Evolutionary conservation across 352 stramenopile species (phyloP).

Genomic region (Pythium insidiosum): DNA sequence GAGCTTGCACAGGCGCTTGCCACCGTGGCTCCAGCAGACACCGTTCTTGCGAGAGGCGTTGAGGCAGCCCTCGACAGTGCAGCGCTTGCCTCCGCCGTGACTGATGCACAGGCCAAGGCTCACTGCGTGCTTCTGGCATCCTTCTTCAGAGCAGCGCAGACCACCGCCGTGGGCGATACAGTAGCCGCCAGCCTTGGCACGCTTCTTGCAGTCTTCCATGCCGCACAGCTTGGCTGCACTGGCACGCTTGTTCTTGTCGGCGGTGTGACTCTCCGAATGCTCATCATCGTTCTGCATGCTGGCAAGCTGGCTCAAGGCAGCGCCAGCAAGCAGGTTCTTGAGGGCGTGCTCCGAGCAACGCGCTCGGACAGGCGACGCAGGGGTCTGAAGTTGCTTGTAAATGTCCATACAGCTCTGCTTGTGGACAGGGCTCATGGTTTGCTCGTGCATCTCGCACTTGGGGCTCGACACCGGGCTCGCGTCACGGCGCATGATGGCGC

Average conservation of each 20-base stretch:
- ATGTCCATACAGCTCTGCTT: constrained; percentile 55
- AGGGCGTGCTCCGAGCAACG: constrained; percentile 20
- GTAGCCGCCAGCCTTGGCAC: constrained; percentile 69
- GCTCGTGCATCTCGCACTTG: constrained; percentile 6
- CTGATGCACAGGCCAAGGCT: constrained; percentile 81
- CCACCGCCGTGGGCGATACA: constrained; percentile 79
- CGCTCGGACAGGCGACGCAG: constrained; percentile 2
- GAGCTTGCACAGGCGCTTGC: constrained; percentile 73
- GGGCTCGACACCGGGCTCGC: constrained; percentile 18
- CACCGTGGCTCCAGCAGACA: constrained; percentile 75
- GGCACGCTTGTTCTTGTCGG: constrained; percentile 35
- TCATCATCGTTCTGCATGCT: constrained; percentile 20
- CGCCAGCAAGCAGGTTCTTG: constrained; percentile 36
- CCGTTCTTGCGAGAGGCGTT: constrained; percentile 79
- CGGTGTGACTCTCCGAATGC: constrained; percentile 14
- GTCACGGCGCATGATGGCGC: constrained; percentile 57
- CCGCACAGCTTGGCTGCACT: constrained; percentile 74
- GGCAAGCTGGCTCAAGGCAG: constrained; percentile 37
- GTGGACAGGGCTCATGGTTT: constrained; percentile 38
- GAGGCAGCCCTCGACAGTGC: constrained; percentile 59
- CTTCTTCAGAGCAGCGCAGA: constrained; percentile 57
- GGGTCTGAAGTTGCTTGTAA: constrained; percentile 47
- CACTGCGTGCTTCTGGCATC: constrained; percentile 75
- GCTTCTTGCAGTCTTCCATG: constrained; percentile 65
- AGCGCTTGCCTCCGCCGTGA: constrained; percentile 76